Evolutionary conservation across 108 stramenopile genomes (phyloP).

Genomic region (Cylindrotheca closterium): DNA sequence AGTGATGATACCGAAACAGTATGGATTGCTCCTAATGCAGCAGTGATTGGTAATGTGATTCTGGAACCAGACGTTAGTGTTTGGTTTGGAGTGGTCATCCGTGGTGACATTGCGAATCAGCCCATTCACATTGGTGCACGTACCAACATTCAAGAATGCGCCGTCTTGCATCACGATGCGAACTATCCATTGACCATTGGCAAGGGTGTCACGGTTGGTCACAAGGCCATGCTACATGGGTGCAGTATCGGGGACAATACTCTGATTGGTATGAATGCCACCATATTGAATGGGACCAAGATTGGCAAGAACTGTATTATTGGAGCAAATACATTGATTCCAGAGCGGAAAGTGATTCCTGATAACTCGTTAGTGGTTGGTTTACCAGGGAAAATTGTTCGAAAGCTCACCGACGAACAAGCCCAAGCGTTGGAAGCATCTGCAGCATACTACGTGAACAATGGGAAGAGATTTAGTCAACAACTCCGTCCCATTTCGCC

Average conservation of each 20-base stretch:
- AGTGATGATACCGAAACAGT: not conserved
- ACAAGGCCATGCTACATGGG: not conserved
- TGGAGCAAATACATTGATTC: not conserved
- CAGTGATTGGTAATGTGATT: not conserved
- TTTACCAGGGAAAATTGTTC: too few species aligned
- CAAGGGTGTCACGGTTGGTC: not conserved
- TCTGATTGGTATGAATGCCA: not conserved
- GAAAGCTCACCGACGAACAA: too few species aligned
- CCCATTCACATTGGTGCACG: not conserved
- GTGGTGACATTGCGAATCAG: not conserved
- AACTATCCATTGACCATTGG: not conserved
- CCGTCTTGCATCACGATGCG: not conserved
- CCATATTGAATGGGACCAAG: not conserved
- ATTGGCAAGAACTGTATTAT: not conserved
- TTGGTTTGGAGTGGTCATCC: not conserved
- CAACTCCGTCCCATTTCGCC: too few species aligned
- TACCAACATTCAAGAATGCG: not conserved
- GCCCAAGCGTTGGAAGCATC: too few species aligned
- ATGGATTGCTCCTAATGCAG: conserved; percentile 1
- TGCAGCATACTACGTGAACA: too few species aligned
- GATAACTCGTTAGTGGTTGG: too few species aligned
- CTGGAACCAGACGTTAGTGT: not conserved
- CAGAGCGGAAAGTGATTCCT: too few species aligned
- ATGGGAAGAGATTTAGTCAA: too few species aligned
- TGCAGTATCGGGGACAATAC: not conserved